Evolutionary conservation across 129 eudicot genomes (phyloP).

Genomic region (Lactuca saligna): DNA sequence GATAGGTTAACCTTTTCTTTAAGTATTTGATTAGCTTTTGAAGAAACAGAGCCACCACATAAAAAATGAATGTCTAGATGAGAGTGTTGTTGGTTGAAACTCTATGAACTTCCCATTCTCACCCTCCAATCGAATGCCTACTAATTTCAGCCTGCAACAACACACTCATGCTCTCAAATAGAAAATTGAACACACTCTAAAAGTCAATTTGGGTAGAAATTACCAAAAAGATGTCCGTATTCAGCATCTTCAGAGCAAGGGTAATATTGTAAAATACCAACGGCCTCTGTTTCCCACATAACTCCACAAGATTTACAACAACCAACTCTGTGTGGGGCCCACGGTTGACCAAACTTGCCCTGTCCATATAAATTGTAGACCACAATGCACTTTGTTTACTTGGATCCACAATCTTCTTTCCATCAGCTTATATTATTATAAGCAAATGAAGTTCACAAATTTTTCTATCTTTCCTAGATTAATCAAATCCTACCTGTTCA

Average conservation of each 20-base stretch:
- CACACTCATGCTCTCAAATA: too few relatives aligned
- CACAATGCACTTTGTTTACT: conserved; percentile 48
- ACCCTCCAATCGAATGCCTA: conserved; percentile 63
- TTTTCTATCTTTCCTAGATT: conserved; percentile 27
- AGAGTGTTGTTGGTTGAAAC: too few relatives aligned
- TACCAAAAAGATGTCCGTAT: conserved; percentile 72
- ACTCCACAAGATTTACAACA: conserved; percentile 82
- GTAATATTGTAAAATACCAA: conserved; percentile 28
- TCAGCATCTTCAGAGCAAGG: conserved; percentile 35
- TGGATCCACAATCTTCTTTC: conserved; percentile 70
- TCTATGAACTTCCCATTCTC: conserved; percentile 83
- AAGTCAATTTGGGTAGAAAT: neutral
- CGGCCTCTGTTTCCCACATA: conserved; percentile 83
- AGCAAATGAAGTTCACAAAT: conserved; percentile 71
- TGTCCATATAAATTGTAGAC: conserved; percentile 64
- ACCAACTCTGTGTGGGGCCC: conserved; percentile 82
- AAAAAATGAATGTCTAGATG: too few relatives aligned
- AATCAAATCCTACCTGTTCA: too few relatives aligned
- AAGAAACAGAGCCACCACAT: too few relatives aligned
- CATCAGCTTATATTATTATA: conserved; percentile 62
- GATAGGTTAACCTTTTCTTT: too few relatives aligned
- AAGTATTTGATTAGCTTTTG: too few relatives aligned
- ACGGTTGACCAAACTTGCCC: conserved; percentile 64
- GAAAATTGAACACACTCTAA: too few relatives aligned
- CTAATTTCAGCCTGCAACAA: conserved; percentile 66